Evolutionary conservation across 1,284 basidiomycete genomes (phyloP), one percentile per base, ranked within the genome.

Genomic region (Microbotryum silenes-acaulis): DNA sequence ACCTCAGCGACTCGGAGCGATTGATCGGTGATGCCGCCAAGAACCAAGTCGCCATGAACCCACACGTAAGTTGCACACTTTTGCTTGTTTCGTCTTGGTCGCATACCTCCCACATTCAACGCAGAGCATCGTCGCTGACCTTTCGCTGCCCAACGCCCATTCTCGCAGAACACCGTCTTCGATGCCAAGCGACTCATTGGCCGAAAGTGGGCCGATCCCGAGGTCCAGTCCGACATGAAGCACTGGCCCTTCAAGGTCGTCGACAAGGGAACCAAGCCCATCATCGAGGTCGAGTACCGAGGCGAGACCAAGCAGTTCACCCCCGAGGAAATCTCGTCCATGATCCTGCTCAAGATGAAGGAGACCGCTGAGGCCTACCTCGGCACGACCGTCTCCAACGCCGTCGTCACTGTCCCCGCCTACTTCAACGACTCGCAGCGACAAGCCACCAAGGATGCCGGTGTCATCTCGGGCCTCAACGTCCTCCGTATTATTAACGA

Each of bases 401-500:
- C 94, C 66, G 72, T 71, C 64, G 66, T 70, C 58, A 78, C 74
- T 64, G 91, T 94, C 66, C 92, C 91, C 54, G 91, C 92, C 59
- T 96, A 97, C 83, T 97, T 97, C 84, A 94, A 94, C 78, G 91
- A 94, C 80, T 92, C 91, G 14, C 91, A 94, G 77, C 87, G 91
- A 74, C 91, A 93, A 76, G 91, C 91, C 23, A 94, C 91, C 72
- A 94, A 94, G 81, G 91, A 94, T 72, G 91, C 91, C 48, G 91
- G 91, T 74, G 82, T 85, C 66, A 94, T 94, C 71, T 81, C 89
- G 10, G 91, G 91, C 63, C 79, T 94, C 70, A 91, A 92, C 77
- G 88, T 94, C 65, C 88, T 94, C 74, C 91, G 91, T 79, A 93
- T 94, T 78, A 92, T 94, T 79, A 94, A 94, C 80, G 91, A 94